Evolutionary conservation across 2,329 filamentous ascomycete genomes (phyloP).

Genomic region (Huntiella savannae): DNA sequence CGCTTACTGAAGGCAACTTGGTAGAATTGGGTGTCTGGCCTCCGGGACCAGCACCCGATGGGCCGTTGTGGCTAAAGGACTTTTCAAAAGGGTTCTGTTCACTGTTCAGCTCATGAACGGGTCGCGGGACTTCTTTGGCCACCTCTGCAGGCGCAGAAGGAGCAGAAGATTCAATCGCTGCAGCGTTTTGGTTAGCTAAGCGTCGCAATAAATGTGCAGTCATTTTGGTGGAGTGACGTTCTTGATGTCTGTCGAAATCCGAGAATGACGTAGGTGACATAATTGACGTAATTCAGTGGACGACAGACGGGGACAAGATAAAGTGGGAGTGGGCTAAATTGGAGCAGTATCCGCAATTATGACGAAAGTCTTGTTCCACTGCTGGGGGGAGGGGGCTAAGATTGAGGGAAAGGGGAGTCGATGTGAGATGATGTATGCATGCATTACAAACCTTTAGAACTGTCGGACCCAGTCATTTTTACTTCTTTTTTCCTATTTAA

Average conservation of each 20-base stretch:
- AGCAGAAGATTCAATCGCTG: not conserved
- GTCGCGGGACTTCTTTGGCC: constrained; percentile 5
- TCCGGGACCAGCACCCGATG: constrained; percentile 21
- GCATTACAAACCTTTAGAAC: constrained; percentile 6
- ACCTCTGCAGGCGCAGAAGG: constrained; percentile 1
- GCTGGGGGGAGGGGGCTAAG: not conserved
- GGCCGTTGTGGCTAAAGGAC: constrained; percentile 53
- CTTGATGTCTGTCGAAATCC: too few species aligned
- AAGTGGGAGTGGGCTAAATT: too few species aligned
- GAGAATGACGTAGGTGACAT: too few species aligned
- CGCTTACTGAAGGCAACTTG: constrained; percentile 73
- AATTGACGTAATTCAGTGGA: too few species aligned
- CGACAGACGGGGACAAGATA: too few species aligned
- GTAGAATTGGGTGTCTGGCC: constrained; percentile 54
- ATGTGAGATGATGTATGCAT: not conserved
- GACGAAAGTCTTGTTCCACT: too few species aligned
- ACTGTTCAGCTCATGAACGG: constrained; percentile 32
- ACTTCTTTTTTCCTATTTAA: not conserved
- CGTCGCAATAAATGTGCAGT: not conserved
- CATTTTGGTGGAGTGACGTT: too few species aligned
- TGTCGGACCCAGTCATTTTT: constrained; percentile 6
- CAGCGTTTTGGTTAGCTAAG: not conserved
- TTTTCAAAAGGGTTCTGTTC: constrained; percentile 97
- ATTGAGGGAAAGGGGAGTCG: not conserved
- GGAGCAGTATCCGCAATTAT: not conserved